Evolutionary conservation across 2,329 filamentous ascomycete species (phyloP).

Genomic region (Neofusicoccum umdonicola): DNA sequence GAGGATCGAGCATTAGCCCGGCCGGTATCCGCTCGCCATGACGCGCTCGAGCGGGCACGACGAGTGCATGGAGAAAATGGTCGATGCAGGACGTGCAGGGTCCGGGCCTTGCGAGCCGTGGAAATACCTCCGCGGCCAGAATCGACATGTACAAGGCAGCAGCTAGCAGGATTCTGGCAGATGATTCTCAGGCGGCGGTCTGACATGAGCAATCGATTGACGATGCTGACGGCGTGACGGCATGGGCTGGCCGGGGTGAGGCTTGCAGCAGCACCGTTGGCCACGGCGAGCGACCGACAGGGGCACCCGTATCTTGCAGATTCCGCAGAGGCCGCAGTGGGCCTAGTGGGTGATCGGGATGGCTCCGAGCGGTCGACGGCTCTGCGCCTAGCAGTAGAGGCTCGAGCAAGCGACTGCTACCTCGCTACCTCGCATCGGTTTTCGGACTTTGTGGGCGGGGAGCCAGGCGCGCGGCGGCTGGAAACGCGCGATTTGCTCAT

Average conservation of each 20-base stretch:
- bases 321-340: no score
- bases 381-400: background rate
- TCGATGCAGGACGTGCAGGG: background rate
- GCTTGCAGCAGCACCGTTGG: background rate
- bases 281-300: background rate
- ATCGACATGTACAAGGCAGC: background rate
- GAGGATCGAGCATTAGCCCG: background rate
- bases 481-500: background rate
- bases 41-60: background rate
- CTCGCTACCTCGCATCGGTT: background rate
- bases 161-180: background rate
- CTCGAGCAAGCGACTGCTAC: background rate
- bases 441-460: slow-evolving; percentile 21
- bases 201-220: background rate
- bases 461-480: slow-evolving; percentile 17
- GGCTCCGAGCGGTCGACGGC: background rate
- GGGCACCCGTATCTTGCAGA: background rate
- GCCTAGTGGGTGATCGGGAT: background rate
- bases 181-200: background rate
- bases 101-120: background rate
- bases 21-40: background rate
- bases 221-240: background rate
- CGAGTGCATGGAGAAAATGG: background rate
- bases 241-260: background rate
- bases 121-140: background rate